Conservation (phyloP, 1,284 basidiomycete genomes). For the Ganoderma sinense region DNA sequence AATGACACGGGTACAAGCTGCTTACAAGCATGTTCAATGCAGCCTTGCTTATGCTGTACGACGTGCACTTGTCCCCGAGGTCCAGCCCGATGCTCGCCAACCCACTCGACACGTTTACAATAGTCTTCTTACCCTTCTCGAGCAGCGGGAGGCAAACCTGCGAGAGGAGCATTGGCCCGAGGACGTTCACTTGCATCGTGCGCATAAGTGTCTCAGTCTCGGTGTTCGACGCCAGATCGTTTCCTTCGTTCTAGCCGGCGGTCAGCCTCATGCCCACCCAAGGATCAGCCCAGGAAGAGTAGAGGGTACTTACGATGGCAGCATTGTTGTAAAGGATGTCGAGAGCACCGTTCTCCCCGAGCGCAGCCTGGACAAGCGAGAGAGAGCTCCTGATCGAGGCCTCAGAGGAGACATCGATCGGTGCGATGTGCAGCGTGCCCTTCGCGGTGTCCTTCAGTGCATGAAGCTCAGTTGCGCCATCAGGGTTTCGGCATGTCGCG, state of each 20-base stretch:
- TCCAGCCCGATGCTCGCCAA: conserved; percentile 42
- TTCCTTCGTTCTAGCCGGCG: background rate
- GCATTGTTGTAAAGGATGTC: conserved; percentile 52
- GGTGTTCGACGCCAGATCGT: background rate
- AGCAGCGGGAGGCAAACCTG: conserved; percentile 42
- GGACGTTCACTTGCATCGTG: conserved; percentile 42
- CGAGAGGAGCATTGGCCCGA: conserved; percentile 43
- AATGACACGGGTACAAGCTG: background rate
- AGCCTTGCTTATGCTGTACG: conserved; percentile 42
- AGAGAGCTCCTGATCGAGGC: conserved; percentile 39
- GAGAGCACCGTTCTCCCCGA: conserved; percentile 39
- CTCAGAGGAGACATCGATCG: conserved; percentile 43
- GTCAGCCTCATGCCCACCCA: background rate
- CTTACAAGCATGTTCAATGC: conserved; percentile 42
- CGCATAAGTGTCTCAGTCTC: conserved; percentile 28
- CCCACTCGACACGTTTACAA: conserved; percentile 44
- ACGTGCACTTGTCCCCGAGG: conserved; percentile 32
- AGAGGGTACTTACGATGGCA: conserved; percentile 39
- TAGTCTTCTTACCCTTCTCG: conserved; percentile 42
- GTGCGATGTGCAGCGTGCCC: conserved; percentile 43
- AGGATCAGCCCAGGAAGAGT: background rate
- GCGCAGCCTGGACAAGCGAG: conserved; percentile 32
- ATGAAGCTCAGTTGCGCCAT: conserved; percentile 38
- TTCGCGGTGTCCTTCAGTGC: conserved; percentile 35
- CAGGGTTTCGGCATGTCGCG: conserved; percentile 47